Percentiles rank a stretch among this genome's conserved stretches.
Evolutionary conservation across 2,329 filamentous ascomycete genomes (phyloP).

Genomic region (Myriosclerotinia duriaeana): DNA sequence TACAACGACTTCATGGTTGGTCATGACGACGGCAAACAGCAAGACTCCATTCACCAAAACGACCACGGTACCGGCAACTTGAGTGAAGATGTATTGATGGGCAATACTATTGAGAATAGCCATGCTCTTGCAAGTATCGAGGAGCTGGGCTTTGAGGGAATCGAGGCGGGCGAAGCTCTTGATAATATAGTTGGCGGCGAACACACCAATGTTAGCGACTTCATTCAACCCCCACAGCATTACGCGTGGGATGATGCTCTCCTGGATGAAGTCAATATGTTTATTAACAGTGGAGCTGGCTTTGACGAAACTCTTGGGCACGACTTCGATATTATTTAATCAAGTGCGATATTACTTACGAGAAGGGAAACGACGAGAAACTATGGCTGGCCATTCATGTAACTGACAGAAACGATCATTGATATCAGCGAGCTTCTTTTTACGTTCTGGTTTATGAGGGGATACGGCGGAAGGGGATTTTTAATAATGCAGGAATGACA

Average conservation of each 20-base stretch:
- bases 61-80: not conserved
- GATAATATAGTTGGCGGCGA: not conserved
- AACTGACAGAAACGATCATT: constrained; percentile 2
- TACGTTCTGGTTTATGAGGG: not conserved
- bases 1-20: too few species aligned
- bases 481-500: too few species aligned
- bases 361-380: not conserved
- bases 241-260: constrained; percentile 1
- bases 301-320: not conserved
- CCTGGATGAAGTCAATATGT: not conserved
- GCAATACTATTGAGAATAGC: not conserved
- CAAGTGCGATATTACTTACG: not conserved
- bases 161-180: not conserved
- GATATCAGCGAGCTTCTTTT: constrained; percentile 9
- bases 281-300: not conserved
- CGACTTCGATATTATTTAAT: not conserved
- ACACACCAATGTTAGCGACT: not conserved
- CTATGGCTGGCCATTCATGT: constrained; percentile 12
- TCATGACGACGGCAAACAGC: too few species aligned
- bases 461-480: not conserved
- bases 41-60: not conserved
- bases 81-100: not conserved
- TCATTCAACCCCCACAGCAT: not conserved
- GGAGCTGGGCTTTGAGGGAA: not conserved
- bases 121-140: not conserved